Evolutionary conservation across 768 basidiomycete species (phyloP).

Genomic region (Gloeostereum incarnatum): DNA sequence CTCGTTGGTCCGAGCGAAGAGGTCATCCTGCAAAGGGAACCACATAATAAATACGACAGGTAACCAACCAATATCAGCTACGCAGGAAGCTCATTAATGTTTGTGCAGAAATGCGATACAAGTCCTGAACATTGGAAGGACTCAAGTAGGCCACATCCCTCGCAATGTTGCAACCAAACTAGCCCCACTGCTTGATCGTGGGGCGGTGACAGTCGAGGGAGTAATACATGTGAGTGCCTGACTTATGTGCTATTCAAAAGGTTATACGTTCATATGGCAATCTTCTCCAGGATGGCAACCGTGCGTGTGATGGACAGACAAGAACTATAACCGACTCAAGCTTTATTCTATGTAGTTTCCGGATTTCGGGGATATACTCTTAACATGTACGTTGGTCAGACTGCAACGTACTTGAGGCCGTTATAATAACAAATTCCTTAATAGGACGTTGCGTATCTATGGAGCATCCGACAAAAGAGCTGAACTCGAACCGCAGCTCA

Average conservation of each 20-base stretch:
- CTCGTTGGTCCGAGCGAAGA: slow-evolving; percentile 76
- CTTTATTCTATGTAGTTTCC: slow-evolving; percentile 19
- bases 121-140: slow-evolving; percentile 66
- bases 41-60: slow-evolving; percentile 61
- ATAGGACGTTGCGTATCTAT: slow-evolving; percentile 64
- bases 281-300: slow-evolving; percentile 55
- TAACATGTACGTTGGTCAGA: slow-evolving; percentile 43
- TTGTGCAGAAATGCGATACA: slow-evolving; percentile 61
- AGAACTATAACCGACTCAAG: slow-evolving; percentile 1
- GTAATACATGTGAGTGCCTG: slow-evolving; percentile 20
- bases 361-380: slow-evolving; percentile 40
- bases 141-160: slow-evolving; percentile 79
- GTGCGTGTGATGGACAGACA: slow-evolving; percentile 20
- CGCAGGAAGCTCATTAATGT: neutral
- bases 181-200: slow-evolving; percentile 62
- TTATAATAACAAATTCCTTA: slow-evolving; percentile 1
- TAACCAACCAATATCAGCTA: slow-evolving; percentile 15
- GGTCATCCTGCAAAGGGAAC: slow-evolving; percentile 59
- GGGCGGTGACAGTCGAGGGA: slow-evolving; percentile 63
- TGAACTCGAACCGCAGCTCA: slow-evolving; percentile 53
- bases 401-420: neutral
- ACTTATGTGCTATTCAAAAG: neutral
- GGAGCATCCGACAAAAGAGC: slow-evolving; percentile 52
- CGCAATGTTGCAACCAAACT: slow-evolving; percentile 46
- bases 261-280: slow-evolving; percentile 4